Base-by-base conservation (phyloP, 1,284 basidiomycete species). In the Prillingera fragicola region DNA sequence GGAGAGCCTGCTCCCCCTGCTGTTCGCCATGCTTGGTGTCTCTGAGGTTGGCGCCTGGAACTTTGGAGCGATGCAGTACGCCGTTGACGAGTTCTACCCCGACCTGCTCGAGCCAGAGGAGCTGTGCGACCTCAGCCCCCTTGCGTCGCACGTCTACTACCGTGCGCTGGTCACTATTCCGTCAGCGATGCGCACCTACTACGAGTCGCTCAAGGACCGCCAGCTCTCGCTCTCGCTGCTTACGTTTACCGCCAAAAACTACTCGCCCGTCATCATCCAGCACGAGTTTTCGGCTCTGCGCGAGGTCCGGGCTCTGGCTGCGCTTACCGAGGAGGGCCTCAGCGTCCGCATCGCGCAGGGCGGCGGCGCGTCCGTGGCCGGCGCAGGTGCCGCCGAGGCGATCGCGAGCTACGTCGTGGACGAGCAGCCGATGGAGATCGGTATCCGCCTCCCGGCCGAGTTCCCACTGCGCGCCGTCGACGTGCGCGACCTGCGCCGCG, bases 371-470 rank as follows among this genome's bases (percentile, higher is more conserved):
- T 83, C 90, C 26, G 78, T 78, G 2, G 87, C 82, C 7, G 77
- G 79, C 3, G 47, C 47, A 1, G 60, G 57, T 3, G 48, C 57
- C 0, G 55, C 61, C 1, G 66, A 75, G 54, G 73, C 74, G 5
- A 72, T 73, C 13, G 74, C 74, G 1, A 69, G 65, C 17, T 99
- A 96, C 63, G 77, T 80, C 8, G 84, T 99, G 1, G 95, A 99
- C 67, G 95, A 99, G 52, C 87, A 97, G 63, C 80, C 84, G 32
- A 81, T 99, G 62, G 94, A 98, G 72, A 83, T 99, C 45, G 83
- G 80, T 17, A 75, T 98, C 52, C 80, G 83, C 55, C 81, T 98
- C 24, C 95, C 95, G 1, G 65, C 72, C 5, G 92, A 97, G 62
- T 98, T 89, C 80, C 95, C 95, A 0, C 73, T 99, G 31, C 85